Evolutionary conservation across 75 land plant genomes (phyloP), one percentile per base, ranked within the genome.

Genomic region (Cryptomeria japonica): DNA sequence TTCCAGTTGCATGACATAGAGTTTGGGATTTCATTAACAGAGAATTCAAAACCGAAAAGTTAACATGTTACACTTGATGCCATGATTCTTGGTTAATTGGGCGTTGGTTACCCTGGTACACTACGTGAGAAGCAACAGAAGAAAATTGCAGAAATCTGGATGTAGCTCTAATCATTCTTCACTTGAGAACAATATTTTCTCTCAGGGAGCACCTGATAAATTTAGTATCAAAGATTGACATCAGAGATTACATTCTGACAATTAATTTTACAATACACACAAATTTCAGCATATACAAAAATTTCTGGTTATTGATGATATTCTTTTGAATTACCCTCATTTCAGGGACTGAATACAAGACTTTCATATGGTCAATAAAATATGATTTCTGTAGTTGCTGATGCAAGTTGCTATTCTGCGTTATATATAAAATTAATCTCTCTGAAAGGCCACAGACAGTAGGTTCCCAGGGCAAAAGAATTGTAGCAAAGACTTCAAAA

Each of bases 91-190:
- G 70, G 28, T 64, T 64, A 64, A 25, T 64, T 28, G 10, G 70
- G 28, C 28, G 6, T 25, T 64, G 28, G 31, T 64, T 64, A 64
- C 31, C 28, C 28, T 64, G n/a, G 8, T 25, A 64, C 88, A 90
- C 97, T 99, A 86, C 70, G 19, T 56, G 61, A 56, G 61, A 56
- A 56, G 61, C 3, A 56, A 56, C 22, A 56, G 51, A 47, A 22
- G 61, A 56, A 56, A 58, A 58, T 19, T 25, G 8, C 70, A 64
- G 70, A 64, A 64, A 64, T 64, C 28, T 64, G 70, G 31, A 64
- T 64, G 70, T 25, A 31, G n/a, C 8, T 58, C 19, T 64, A 7
- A 28, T 64, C 70, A 64, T 64, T 64, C n/a, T 64, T 51, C 55
- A 51, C 55, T 51, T 64, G 28, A 64, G 31, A 64, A 64, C 70